Evolutionary conservation across 2,329 filamentous ascomycete species (phyloP).

Genomic region (Coniochaeta sp.): DNA sequence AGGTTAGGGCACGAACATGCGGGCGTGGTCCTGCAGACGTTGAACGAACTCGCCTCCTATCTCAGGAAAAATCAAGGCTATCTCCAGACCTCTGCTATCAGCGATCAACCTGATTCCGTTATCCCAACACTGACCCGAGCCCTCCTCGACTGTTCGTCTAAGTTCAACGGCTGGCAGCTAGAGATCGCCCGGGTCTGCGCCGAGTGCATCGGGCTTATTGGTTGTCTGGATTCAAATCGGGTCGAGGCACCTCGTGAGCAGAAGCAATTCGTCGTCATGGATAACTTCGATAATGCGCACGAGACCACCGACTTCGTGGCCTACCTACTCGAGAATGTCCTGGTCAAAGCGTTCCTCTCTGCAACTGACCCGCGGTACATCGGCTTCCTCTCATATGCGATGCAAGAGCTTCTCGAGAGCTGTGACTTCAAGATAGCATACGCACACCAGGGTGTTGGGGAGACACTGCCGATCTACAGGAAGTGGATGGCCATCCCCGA

Average conservation of each 20-base stretch:
- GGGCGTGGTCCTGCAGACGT: slow-evolving; percentile 73
- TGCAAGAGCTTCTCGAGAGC: slow-evolving; percentile 81
- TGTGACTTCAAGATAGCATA: slow-evolving; percentile 62
- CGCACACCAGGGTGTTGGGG: slow-evolving; percentile 30
- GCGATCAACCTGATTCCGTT: slow-evolving; percentile 74
- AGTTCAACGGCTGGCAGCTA: slow-evolving; percentile 61
- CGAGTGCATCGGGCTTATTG: slow-evolving; percentile 78
- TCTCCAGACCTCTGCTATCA: slow-evolving; percentile 70
- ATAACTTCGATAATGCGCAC: slow-evolving; percentile 71
- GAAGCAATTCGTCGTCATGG: slow-evolving; percentile 74
- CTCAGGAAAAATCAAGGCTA: slow-evolving; percentile 67
- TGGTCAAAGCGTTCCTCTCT: slow-evolving; percentile 88
- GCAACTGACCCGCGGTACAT: slow-evolving; percentile 82
- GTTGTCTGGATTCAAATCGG: slow-evolving; percentile 85
- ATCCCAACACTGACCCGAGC: slow-evolving; percentile 66
- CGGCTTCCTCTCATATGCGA: slow-evolving; percentile 86
- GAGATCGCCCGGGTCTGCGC: slow-evolving; percentile 69
- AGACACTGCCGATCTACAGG: slow-evolving; percentile 53
- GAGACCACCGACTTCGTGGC: slow-evolving; percentile 83
- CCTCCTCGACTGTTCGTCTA: slow-evolving; percentile 77
- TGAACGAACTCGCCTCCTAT: slow-evolving; percentile 69
- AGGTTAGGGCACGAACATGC: slow-evolving; percentile 78
- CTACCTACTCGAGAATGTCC: slow-evolving; percentile 75
- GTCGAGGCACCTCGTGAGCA: slow-evolving; percentile 74
- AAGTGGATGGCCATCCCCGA: slow-evolving; percentile 77